These are phyloP conservation scores for Acer negundo DNA, from an alignment of 345 rosid genomes.

Conservation along the genomic window DNA sequence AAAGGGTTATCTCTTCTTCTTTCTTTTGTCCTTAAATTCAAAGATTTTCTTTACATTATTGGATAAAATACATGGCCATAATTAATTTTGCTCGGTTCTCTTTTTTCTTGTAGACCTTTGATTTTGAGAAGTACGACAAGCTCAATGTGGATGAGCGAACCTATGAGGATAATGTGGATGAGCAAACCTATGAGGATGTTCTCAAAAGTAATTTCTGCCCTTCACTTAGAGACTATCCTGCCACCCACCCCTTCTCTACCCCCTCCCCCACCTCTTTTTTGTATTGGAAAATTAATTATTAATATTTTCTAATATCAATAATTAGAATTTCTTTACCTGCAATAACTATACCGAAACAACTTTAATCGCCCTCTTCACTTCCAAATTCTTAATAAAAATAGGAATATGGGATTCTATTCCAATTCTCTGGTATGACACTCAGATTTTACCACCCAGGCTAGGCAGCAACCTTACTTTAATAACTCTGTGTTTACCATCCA, in stretches of 20 bases:
- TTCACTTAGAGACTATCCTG: slow-evolving; percentile 6
- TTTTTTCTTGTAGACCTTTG: neutral
- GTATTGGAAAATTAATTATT: neutral
- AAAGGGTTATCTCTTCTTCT: neutral
- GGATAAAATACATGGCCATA: too few relatives aligned
- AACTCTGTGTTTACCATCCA: neutral
- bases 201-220: slow-evolving; percentile 10
- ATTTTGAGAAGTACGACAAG: neutral
- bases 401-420: neutral
- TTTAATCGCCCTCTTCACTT: neutral
- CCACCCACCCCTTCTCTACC: neutral
- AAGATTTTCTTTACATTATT: neutral
- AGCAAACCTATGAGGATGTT: neutral
- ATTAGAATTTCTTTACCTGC: neutral
- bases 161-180: neutral
- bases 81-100: neutral
- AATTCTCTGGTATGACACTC: neutral
- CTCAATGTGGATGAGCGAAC: neutral
- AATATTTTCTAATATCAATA: neutral
- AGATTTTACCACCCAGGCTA: neutral
- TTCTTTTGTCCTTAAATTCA: neutral
- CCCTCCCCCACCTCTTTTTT: neutral
- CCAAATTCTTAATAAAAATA: neutral
- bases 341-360: neutral
- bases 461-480: neutral